Percentiles rank a stretch among this genome's conserved stretches.
These are phyloP conservation scores for Conringia planisiliqua DNA, from an alignment of 345 rosid species.

Conservation along the genomic window DNA sequence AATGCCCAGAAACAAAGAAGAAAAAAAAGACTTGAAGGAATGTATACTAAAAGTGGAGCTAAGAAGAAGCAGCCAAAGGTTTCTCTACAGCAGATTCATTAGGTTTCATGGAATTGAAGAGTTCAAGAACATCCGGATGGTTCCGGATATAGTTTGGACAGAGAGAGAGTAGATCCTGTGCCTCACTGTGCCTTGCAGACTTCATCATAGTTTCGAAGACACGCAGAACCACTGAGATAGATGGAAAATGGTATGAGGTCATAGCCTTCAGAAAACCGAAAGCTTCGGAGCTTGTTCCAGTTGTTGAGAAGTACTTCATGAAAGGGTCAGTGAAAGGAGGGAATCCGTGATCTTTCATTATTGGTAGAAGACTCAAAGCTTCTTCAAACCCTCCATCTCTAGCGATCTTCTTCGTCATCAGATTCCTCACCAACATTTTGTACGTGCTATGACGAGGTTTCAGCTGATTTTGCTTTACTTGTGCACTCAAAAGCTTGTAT, in stretches of 20 bases:
- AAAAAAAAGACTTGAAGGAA: neutral
- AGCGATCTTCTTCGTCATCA: slow-evolving; percentile 49
- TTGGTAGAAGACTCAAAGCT: slow-evolving; percentile 54
- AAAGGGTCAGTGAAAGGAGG: slow-evolving; percentile 79
- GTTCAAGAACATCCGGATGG: slow-evolving; percentile 75
- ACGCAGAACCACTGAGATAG: slow-evolving; percentile 54
- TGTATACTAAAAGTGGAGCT: slow-evolving; percentile 22
- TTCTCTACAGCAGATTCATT: slow-evolving; percentile 27
- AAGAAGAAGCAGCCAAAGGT: slow-evolving; percentile 29
- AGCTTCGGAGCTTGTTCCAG: slow-evolving; percentile 66
- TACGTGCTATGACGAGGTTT: slow-evolving; percentile 64
- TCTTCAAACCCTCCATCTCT: slow-evolving; percentile 63
- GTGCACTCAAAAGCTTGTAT: slow-evolving; percentile 50
- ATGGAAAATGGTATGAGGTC: slow-evolving; percentile 69
- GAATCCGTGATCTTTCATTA: slow-evolving; percentile 74
- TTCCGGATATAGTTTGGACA: slow-evolving; percentile 66
- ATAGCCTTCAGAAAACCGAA: slow-evolving; percentile 55
- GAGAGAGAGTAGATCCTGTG: slow-evolving; percentile 68
- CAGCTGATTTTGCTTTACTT: slow-evolving; percentile 37
- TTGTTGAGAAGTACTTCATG: slow-evolving; percentile 57
- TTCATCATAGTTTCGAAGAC: slow-evolving; percentile 62
- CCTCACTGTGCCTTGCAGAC: slow-evolving; percentile 60
- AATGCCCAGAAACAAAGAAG: slow-evolving; percentile 3
- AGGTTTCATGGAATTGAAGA: slow-evolving; percentile 54
- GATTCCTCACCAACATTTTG: slow-evolving; percentile 54